These are phyloP conservation scores for Vigna hirtella DNA, from an alignment of 306 rosid species.

Conservation along the genomic window DNA sequence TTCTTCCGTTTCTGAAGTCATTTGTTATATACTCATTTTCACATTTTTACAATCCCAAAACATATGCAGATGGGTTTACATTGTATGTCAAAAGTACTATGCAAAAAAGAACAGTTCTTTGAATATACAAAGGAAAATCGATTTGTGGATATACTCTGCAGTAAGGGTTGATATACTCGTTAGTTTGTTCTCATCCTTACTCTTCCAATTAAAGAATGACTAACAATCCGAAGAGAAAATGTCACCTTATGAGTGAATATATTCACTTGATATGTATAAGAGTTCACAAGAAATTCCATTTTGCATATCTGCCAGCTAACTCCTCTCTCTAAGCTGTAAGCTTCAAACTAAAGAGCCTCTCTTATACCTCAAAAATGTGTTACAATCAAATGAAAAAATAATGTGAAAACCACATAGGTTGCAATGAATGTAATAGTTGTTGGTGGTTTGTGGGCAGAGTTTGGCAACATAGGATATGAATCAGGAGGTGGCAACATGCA, in stretches of 20 bases:
- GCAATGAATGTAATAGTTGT: slow-evolving; percentile 37
- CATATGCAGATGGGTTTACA: not conserved
- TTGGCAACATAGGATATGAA: slow-evolving; percentile 81
- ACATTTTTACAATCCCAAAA: slow-evolving; percentile 3
- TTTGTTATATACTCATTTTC: slow-evolving; percentile 22
- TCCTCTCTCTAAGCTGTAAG: slow-evolving; percentile 19
- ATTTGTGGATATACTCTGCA: not conserved
- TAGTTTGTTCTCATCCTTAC: not conserved
- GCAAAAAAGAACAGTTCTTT: not conserved
- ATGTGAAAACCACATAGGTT: slow-evolving; percentile 45
- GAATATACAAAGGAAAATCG: not conserved
- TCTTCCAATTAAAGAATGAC: not conserved
- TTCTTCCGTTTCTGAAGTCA: not conserved
- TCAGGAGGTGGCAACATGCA: slow-evolving; percentile 93
- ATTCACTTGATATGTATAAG: not conserved
- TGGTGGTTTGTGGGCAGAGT: slow-evolving; percentile 55
- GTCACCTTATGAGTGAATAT: not conserved
- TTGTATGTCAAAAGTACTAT: not conserved
- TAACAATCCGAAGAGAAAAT: not conserved
- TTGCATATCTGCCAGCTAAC: slow-evolving; percentile 11
- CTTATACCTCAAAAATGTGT: slow-evolving; percentile 25
- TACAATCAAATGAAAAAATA: slow-evolving; percentile 50
- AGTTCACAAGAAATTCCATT: slow-evolving; percentile 21
- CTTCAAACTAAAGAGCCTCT: slow-evolving; percentile 16
- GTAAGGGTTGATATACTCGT: not conserved